These are phyloP conservation scores for Sanghuangporus sanghuang DNA, from an alignment of 1,284 basidiomycete species.

Conservation along the genomic window DNA sequence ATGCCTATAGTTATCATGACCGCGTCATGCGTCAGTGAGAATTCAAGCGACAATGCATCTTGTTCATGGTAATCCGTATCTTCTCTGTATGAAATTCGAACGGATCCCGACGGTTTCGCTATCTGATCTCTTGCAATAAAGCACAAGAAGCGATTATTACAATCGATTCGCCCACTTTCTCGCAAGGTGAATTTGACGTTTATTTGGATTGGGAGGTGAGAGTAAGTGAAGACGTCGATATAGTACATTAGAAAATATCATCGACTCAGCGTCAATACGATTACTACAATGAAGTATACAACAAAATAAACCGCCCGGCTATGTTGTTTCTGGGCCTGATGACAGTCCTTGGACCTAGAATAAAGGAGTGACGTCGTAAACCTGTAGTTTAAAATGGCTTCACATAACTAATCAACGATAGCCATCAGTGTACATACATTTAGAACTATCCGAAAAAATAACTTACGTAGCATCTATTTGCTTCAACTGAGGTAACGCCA, in stretches of 20 bases:
- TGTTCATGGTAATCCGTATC: too few relatives aligned
- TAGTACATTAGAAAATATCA: background rate
- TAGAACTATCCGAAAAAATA: background rate
- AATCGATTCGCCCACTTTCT: too few relatives aligned
- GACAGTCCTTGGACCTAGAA: background rate
- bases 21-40: too few relatives aligned
- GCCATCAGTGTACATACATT: background rate
- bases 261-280: too few relatives aligned
- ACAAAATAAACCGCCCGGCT: background rate
- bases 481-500: conserved; percentile 82
- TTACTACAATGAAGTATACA: background rate
- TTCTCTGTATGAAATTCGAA: too few relatives aligned
- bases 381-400: background rate
- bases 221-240: background rate
- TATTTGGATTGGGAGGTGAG: background rate
- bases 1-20: too few relatives aligned
- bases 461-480: conserved; percentile 95
- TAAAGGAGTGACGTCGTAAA: background rate
- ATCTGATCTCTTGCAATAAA: too few relatives aligned
- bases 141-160: too few relatives aligned
- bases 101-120: too few relatives aligned
- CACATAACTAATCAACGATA: background rate
- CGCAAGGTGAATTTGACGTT: background rate
- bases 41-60: too few relatives aligned
- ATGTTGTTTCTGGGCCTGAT: background rate